A percentile compares a stretch with the other conserved stretches of the same genome.
These are phyloP conservation scores for Diaporthe nobilis DNA, from an alignment of 2,329 filamentous ascomycete genomes.

Conservation along the genomic window DNA sequence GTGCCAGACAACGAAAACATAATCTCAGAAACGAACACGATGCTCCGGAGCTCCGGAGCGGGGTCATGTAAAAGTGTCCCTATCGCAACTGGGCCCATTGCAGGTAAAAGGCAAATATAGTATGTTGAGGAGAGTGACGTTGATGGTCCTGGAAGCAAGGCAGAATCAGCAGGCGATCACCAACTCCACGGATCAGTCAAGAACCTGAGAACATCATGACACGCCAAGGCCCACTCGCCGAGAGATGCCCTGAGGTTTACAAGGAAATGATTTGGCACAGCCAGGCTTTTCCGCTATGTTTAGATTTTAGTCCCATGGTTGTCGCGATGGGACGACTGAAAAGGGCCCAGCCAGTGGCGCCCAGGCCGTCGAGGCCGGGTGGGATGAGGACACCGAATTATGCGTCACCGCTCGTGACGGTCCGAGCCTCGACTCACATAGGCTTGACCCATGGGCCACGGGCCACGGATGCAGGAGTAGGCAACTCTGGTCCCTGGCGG, in stretches of 20 bases:
- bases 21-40: not conserved
- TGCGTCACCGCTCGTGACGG: conserved; percentile 2
- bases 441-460: not conserved
- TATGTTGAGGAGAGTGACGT: not conserved
- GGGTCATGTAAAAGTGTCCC: not conserved
- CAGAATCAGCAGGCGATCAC: not conserved
- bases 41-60: not conserved
- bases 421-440: not conserved
- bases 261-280: not conserved
- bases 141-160: not conserved
- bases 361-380: not conserved
- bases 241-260: not conserved
- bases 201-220: conserved; percentile 7
- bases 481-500: not conserved
- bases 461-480: not conserved
- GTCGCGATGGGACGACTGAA: conserved; percentile 17
- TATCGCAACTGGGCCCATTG: not conserved
- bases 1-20: not conserved
- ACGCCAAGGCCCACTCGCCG: conserved; percentile 10
- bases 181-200: not conserved
- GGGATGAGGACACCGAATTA: not conserved
- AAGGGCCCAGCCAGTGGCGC: not conserved
- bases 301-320: not conserved
- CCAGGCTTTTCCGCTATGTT: conserved; percentile 8
- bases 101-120: not conserved